Percentiles rank a stretch among this genome's conserved stretches.
Evolutionary conservation across 768 basidiomycete species (phyloP).

Genomic region (Terana coerulea): DNA sequence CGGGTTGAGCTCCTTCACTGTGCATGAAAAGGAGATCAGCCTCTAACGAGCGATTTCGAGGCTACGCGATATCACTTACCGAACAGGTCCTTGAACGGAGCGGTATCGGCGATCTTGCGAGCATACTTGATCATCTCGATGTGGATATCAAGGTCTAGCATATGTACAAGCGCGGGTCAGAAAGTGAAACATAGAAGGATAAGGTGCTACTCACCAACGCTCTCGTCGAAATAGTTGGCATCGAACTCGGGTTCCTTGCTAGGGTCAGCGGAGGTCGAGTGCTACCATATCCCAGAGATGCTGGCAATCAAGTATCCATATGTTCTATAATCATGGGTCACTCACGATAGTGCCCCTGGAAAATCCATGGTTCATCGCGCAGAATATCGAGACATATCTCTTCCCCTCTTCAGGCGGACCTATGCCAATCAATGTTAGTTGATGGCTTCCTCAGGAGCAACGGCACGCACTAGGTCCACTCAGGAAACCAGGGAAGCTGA

Average conservation of each 20-base stretch:
- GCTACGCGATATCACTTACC: background rate
- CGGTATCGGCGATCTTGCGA: conserved; percentile 16
- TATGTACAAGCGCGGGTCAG: too few species aligned
- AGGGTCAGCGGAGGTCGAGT: conserved; percentile 23
- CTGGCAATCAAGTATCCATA: background rate
- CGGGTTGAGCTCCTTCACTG: conserved; percentile 25
- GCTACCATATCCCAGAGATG: too few species aligned
- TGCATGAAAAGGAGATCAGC: background rate
- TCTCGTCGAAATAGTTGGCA: conserved; percentile 25
- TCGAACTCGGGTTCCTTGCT: conserved; percentile 22
- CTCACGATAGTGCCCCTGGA: conserved; percentile 26
- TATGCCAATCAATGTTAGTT: background rate
- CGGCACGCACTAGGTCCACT: conserved; percentile 22
- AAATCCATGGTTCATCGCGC: conserved; percentile 24
- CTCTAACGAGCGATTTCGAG: background rate
- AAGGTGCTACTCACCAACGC: conserved; percentile 17
- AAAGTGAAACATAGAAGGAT: too few species aligned
- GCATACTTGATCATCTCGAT: conserved; percentile 22
- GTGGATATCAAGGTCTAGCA: conserved; percentile 19
- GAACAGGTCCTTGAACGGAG: conserved; percentile 19
- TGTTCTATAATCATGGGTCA: background rate
- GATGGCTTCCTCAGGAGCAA: background rate
- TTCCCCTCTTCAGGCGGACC: conserved; percentile 16
- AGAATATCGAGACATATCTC: conserved; percentile 24
- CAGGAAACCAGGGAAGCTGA: conserved; percentile 21